These are phyloP conservation scores for Galerina marginata DNA, from an alignment of 768 basidiomycete species.

Conservation along the genomic window DNA sequence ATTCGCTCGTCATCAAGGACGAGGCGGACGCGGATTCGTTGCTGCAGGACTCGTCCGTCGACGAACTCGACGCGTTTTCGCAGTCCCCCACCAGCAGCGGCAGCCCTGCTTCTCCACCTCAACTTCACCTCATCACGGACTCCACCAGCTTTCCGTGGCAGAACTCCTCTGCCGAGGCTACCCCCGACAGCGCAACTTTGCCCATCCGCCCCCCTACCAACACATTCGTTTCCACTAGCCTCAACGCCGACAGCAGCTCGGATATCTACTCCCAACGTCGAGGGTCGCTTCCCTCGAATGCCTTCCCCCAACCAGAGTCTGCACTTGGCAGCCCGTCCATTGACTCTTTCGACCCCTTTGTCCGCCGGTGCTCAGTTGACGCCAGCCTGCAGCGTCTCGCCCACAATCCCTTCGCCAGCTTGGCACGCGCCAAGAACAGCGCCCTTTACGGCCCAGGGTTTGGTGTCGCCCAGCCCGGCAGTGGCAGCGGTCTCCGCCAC, in stretches of 20 bases:
- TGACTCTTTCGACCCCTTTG: conserved; percentile 48
- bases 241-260: conserved; percentile 5
- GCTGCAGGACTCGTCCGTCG: conserved; percentile 16
- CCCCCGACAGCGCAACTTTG: conserved; percentile 40
- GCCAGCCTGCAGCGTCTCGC: conserved; percentile 56
- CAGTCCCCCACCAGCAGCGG: conserved; percentile 29
- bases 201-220: conserved; percentile 32
- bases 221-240: conserved; percentile 32
- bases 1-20: conserved; percentile 23
- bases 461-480: conserved; percentile 35
- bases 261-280: conserved; percentile 47
- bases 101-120: conserved; percentile 40
- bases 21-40: conserved; percentile 10
- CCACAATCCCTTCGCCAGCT: conserved; percentile 51
- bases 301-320: conserved; percentile 37
- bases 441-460: conserved; percentile 45
- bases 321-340: conserved; percentile 40
- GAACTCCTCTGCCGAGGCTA: conserved; percentile 40
- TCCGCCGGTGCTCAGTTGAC: conserved; percentile 51
- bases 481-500: conserved; percentile 24
- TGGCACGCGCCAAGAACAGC: conserved; percentile 59
- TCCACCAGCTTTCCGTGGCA: conserved; percentile 29
- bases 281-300: conserved; percentile 59
- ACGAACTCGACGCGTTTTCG: conserved; percentile 29
- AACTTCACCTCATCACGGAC: conserved; percentile 46